These are phyloP conservation scores for Trypanosoma vivax DNA, from an alignment of 208 protist genomes.

Conservation along the genomic window DNA sequence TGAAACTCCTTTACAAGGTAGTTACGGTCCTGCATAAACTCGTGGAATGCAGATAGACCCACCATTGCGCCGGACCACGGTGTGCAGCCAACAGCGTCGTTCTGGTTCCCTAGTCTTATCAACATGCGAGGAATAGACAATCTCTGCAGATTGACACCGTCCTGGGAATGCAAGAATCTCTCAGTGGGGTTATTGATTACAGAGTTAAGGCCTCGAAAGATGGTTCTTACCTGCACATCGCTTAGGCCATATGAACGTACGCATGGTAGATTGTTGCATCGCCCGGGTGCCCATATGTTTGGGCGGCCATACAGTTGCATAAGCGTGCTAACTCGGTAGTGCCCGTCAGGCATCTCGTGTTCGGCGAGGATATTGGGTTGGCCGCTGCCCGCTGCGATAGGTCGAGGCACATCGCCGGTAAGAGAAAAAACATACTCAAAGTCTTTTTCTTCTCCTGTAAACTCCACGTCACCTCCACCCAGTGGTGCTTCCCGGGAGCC, in stretches of 20 bases:
- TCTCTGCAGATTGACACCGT: constrained; percentile 42
- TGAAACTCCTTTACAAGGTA: constrained; percentile 75
- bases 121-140: constrained; percentile 65
- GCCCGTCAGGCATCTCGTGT: constrained; percentile 66
- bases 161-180: constrained; percentile 50
- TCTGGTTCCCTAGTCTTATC: constrained; percentile 62
- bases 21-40: constrained; percentile 77
- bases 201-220: constrained; percentile 72
- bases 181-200: constrained; percentile 63
- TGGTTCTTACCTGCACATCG: constrained; percentile 63
- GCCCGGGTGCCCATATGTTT: constrained; percentile 67
- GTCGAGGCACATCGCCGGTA: constrained; percentile 59
- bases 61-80: constrained; percentile 74
- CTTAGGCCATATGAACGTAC: constrained; percentile 58
- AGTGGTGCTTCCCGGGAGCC: constrained; percentile 34
- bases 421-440: constrained; percentile 85
- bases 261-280: constrained; percentile 71
- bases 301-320: constrained; percentile 76
- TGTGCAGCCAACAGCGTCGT: constrained; percentile 68
- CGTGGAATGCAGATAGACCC: constrained; percentile 52
- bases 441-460: constrained; percentile 21
- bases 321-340: constrained; percentile 79
- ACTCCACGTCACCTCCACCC: constrained; percentile 24
- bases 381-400: constrained; percentile 29
- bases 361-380: constrained; percentile 50